Evolutionary conservation across 1,284 basidiomycete genomes (phyloP), one percentile per base, ranked within the genome.

Genomic region (Cutaneotrichosporon cutaneum): DNA sequence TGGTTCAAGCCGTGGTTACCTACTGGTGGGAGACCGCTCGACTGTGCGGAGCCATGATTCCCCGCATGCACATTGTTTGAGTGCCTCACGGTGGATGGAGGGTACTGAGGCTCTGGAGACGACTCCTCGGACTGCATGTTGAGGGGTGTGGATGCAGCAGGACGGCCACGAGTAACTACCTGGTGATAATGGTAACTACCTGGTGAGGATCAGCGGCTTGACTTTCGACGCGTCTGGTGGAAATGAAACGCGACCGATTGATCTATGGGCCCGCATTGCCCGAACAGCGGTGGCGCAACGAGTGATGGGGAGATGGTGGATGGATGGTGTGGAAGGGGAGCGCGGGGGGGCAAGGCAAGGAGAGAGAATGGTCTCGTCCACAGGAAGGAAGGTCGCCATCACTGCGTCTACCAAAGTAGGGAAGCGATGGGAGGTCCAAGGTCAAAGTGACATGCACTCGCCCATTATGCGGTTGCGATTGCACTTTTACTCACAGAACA

Each of bases 41-140:
- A 35, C n/a, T 35, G 18, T 22, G 51, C 33, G 13, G 51, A 53
- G 32, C 21, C 32, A 36, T 53, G 32, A 32, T 36, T 53, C 32
- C 51, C 51, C n/a, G 56, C 56, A 57, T 48, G 47, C 16, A 21
- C 13, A 26, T 55, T 33, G n/a, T 33, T n/a, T 9, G 51, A 33
- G 51, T 22, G 54, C 10, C 22, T 24, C 11, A 21, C 24, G 16
- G 22, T 16, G 9, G 45, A 22, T 22, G 32, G n/a, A 24, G 7
- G 32, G 26, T 48, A 52, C 48, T 51, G 58, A 2, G 52, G 58
- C 50, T 59, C 58, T 26, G 58, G 58, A 1, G 58, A 59, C 13
- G 58, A 59, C 42, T 59, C 58, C 13, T 59, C 58, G 4, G 58
- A 59, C 39, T 54, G 58, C 58, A 59, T 59, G 42, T n/a, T 54